Conservation (phyloP, 2,329 filamentous ascomycete species). For the Botrytis pseudocinerea region DNA sequence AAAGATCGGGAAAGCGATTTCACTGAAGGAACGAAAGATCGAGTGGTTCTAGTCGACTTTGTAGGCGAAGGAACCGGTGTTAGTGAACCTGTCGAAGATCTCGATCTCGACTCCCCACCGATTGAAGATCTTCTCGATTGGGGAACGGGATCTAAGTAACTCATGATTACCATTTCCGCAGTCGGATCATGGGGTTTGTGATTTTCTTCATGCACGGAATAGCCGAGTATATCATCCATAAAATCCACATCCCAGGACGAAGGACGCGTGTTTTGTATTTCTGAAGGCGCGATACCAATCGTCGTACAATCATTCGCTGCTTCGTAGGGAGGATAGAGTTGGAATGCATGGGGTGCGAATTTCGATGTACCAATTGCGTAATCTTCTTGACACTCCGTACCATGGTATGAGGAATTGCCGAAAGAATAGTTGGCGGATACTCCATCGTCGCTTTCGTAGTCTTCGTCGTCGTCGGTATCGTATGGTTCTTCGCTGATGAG, state of each 20-base stretch:
- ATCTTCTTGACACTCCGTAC: conserved; percentile 10
- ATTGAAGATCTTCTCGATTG: background rate
- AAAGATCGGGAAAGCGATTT: background rate
- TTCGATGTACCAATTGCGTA: conserved; percentile 7
- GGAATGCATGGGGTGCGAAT: conserved; percentile 6
- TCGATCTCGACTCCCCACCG: background rate
- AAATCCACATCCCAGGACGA: background rate
- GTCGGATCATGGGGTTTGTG: conserved; percentile 3
- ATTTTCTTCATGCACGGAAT: background rate
- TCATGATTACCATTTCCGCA: background rate
- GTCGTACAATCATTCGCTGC: background rate
- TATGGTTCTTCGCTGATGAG: background rate
- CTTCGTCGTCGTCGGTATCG: background rate
- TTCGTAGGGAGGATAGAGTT: background rate
- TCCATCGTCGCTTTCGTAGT: background rate
- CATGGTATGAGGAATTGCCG: conserved; percentile 9
- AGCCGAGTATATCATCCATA: conserved; percentile 2
- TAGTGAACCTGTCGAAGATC: background rate
- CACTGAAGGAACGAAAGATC: background rate
- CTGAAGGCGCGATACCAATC: background rate
- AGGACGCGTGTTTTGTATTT: background rate
- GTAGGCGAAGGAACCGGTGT: background rate
- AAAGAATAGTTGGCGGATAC: background rate
- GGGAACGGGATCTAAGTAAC: background rate
- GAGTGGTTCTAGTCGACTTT: background rate